Percentiles rank a stretch among this genome's conserved stretches.
Conservation (phyloP, 2,329 filamentous ascomycete genomes). For the Lasiodiplodia citricola region DNA sequence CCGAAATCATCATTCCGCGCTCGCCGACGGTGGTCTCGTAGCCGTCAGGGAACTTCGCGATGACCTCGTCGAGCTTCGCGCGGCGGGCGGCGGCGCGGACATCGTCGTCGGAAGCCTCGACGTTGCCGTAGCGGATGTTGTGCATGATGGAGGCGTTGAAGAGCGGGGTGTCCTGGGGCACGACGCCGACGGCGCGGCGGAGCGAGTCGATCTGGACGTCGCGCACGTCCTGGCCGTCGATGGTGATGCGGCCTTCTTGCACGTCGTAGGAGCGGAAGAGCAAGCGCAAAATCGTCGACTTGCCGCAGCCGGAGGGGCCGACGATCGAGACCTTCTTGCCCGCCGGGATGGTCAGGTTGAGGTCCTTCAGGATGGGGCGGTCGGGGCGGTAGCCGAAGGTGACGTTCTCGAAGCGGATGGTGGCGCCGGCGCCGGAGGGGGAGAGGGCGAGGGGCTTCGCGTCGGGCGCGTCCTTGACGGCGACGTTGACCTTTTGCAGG, state of each 20-base stretch:
- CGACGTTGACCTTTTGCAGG: slow-evolving; percentile 93
- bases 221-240: slow-evolving; percentile 92
- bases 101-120: slow-evolving; percentile 74
- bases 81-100: slow-evolving; percentile 79
- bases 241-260: slow-evolving; percentile 80
- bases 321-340: slow-evolving; percentile 97
- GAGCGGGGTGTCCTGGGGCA: slow-evolving; percentile 94
- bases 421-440: slow-evolving; percentile 65
- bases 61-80: slow-evolving; percentile 77
- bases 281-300: slow-evolving; percentile 88
- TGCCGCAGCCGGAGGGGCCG: slow-evolving; percentile 93
- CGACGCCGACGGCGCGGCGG: slow-evolving; percentile 85
- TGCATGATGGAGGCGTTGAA: slow-evolving; percentile 97
- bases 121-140: slow-evolving; percentile 90
- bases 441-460: slow-evolving; percentile 75
- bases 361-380: slow-evolving; percentile 82
- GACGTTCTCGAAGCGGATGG: slow-evolving; percentile 94
- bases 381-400: slow-evolving; percentile 90
- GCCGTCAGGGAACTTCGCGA: slow-evolving; percentile 80
- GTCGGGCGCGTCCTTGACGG: slow-evolving; percentile 76
- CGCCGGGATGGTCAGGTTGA: slow-evolving; percentile 87
- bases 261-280: slow-evolving; percentile 96
- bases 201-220: slow-evolving; percentile 82
- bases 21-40: slow-evolving; percentile 93
- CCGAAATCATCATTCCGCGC: slow-evolving; percentile 94